Base-by-base conservation (phyloP, 2,329 filamentous ascomycete species). In the Dactylellina leptospora region DNA sequence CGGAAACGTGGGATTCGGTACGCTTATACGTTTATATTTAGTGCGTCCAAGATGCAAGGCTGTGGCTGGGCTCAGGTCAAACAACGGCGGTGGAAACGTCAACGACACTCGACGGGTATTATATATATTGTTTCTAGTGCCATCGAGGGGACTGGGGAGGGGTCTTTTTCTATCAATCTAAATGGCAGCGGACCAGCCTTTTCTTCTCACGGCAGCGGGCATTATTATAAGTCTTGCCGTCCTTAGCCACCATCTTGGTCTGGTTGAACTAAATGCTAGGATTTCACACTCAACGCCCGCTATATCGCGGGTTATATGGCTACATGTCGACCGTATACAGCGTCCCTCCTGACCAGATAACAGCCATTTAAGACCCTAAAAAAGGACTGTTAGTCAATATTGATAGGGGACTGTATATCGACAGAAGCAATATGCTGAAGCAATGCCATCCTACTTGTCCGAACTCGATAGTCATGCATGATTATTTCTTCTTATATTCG, bases 401-500 rank as follows among this genome's bases (percentile, higher is more conserved):
- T n/a, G n/a, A n/a, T n/a, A n/a, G n/a, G n/a, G n/a, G n/a, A n/a
- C n/a, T n/a, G n/a, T n/a, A n/a, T n/a, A n/a, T n/a, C n/a, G n/a
- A n/a, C n/a, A n/a, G n/a, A n/a, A n/a, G n/a, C n/a, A n/a, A n/a
- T n/a, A 33, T 33, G 6, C 30, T 33, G 6, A 33, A 6, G 30
- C 6, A 6, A 6, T 33, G 13, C 13, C 30, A 33, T 13, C 30
- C 6, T 33, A 13, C 30, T 13, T 33, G 30, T 33, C 30, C 30
- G 30, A 33, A 33, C n/a, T 33, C 30, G 6, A 33, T 33, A 33
- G 6, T 6, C 6, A 6, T 18, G 38, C 22, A 16, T 22, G 44
- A 18, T 23, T 47, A 18, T 60, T 60, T 60, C 44, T 60, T 50
- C 23, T 48, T 60, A 13, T 38, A 4, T 64, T 64, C 60, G 60